Evolutionary conservation across 106 monocot species (phyloP), one percentile per base, ranked within the genome.

Genomic region (Dendrobium catenatum): DNA sequence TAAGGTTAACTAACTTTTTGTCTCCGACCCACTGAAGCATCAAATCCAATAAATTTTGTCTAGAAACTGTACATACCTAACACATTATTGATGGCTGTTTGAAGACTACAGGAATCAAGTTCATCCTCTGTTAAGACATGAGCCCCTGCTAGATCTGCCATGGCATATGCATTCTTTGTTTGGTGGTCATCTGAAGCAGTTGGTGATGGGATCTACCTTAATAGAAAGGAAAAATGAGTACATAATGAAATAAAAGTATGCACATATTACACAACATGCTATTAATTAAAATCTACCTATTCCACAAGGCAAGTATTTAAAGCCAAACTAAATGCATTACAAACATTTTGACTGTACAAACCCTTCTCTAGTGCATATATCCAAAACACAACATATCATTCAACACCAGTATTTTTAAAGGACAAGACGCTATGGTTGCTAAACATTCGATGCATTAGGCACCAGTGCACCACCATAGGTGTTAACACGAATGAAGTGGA

Each of bases 101-200:
- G 66, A 81, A 87, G 81, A 79, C 61, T 79, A 58, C 27, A 56
- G 9, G 87, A 82, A 56, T 87, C 81, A 75, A 87, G 87, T 77
- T 87, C 87, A 55, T 87, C 84, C 78, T 87, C 84, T 40, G 61
- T 66, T 79, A 87, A 11, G 73, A 87, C 75, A 31, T 76, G 79
- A 18, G 87, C 81, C 27, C 87, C 84, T 40, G 84, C 84, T 43
- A 84, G 33, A 6, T 87, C 87, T 73, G 84, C 84, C 87, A 87
- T 87, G 49, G 81, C 81, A 73, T 84, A 79, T 31, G 87, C 87
- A 77, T 87, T 87, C 68, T 79, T 76, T 49, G 79, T 82, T 84
- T 87, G 87, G 84, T 87, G 87, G 75, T 81, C 84, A 59, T 84
- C 87, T 42, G 81, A 42, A 66, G 78, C 81, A 59, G 75, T 75